These are phyloP conservation scores for Wickerhamiella bombiphila DNA, from an alignment of 805 yeast species.

Conservation along the genomic window DNA sequence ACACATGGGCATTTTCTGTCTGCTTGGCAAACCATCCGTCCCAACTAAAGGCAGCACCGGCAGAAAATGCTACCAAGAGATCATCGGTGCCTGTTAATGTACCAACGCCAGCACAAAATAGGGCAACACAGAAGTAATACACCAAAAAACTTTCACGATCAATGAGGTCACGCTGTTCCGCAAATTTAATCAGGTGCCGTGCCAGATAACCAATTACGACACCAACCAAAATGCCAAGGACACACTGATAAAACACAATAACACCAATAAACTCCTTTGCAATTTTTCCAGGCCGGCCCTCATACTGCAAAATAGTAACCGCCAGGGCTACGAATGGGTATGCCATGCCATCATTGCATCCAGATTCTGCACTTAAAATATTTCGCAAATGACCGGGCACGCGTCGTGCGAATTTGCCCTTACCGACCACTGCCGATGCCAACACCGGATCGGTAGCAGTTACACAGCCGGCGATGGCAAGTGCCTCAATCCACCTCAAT, in stretches of 20 bases:
- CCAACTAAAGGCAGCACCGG: slow-evolving; percentile 91
- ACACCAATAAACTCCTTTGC: slow-evolving; percentile 67
- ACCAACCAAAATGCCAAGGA: slow-evolving; percentile 67
- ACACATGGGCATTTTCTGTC: slow-evolving; percentile 74
- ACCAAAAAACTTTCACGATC: slow-evolving; percentile 84
- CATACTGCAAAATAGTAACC: slow-evolving; percentile 49
- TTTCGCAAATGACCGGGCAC: slow-evolving; percentile 89
- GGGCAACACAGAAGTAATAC: slow-evolving; percentile 65
- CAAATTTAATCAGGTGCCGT: slow-evolving; percentile 56
- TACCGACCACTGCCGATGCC: slow-evolving; percentile 92
- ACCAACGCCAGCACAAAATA: slow-evolving; percentile 80
- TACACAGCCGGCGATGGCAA: slow-evolving; percentile 70
- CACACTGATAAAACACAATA: slow-evolving; percentile 68
- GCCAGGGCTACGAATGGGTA: slow-evolving; percentile 73
- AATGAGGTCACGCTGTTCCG: slow-evolving; percentile 52
- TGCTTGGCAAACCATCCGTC: slow-evolving; percentile 75
- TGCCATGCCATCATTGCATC: slow-evolving; percentile 93
- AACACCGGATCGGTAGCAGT: slow-evolving; percentile 93
- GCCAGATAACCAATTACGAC: slow-evolving; percentile 54
- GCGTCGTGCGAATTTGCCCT: slow-evolving; percentile 77
- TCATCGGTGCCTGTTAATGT: slow-evolving; percentile 82
- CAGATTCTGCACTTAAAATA: slow-evolving; percentile 70
- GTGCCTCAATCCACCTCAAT: slow-evolving; percentile 53
- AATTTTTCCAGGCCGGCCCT: slow-evolving; percentile 50
- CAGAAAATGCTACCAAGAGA: slow-evolving; percentile 74